phyloP scores from a whole-genome alignment of 2,329 filamentous ascomycete species.

The Calonectria honghensis region DNA sequence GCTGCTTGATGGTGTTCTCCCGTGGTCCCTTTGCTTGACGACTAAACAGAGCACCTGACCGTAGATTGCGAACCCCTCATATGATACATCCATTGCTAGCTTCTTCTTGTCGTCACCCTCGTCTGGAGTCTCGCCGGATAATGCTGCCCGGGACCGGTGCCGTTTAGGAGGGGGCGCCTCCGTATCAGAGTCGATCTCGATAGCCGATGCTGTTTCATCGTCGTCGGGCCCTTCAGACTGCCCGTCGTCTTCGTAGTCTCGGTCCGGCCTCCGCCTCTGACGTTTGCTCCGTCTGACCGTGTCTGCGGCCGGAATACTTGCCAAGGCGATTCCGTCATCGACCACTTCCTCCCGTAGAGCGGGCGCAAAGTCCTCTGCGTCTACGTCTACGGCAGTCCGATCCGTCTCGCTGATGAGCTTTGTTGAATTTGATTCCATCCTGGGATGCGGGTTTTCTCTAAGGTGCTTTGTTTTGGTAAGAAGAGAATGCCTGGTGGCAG shows the following conservation, averaged over 20 bases:
- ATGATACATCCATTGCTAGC: conserved; percentile 87
- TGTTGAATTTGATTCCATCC: conserved; percentile 76
- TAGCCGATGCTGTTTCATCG: conserved; percentile 60
- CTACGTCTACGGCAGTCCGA: conserved; percentile 72
- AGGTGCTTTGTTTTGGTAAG: conserved; percentile 91
- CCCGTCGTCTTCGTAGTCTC: conserved; percentile 60
- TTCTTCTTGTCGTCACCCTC: conserved; percentile 90
- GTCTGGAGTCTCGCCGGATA: conserved; percentile 55
- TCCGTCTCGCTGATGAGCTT: conserved; percentile 76
- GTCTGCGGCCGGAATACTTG: conserved; percentile 59
- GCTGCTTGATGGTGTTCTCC: conserved; percentile 61
- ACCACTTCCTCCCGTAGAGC: conserved; percentile 71
- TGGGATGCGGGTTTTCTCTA: conserved; percentile 72
- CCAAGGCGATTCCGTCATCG: conserved; percentile 56
- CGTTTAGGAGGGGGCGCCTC: conserved; percentile 68
- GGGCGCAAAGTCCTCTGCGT: conserved; percentile 61
- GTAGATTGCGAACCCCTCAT: conserved; percentile 97
- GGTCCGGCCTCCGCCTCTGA: conserved; percentile 50
- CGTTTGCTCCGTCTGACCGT: conserved; percentile 55
- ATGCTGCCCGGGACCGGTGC: conserved; percentile 58
- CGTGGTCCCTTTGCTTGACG: conserved; percentile 83
- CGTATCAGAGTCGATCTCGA: conserved; percentile 63
- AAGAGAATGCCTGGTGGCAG: conserved; percentile 88
- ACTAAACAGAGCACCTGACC: conserved; percentile 94
- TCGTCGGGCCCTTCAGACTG: conserved; percentile 56